phyloP scores from a whole-genome alignment of 1,284 basidiomycete genomes.

The Puccinia horiana region DNA sequence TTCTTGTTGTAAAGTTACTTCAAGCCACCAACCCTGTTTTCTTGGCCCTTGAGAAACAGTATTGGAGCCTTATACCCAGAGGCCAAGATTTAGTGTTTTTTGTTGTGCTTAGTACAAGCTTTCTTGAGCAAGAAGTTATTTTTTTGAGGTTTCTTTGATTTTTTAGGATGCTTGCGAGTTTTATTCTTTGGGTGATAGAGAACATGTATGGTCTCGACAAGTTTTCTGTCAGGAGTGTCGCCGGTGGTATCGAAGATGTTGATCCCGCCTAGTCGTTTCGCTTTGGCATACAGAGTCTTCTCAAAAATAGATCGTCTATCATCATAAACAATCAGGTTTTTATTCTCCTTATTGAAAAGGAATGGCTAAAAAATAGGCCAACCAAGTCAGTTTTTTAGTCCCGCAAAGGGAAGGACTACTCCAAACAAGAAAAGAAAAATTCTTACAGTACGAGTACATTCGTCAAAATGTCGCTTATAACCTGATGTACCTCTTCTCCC shows the following conservation, averaged over 20 bases:
- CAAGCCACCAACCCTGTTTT: too few species aligned
- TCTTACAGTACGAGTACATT: constrained; percentile 43
- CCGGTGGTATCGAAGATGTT: constrained; percentile 48
- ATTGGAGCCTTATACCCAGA: not conserved
- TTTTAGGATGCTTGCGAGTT: not conserved
- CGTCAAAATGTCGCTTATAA: constrained; percentile 45
- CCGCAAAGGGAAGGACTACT: not conserved
- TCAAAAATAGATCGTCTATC: constrained; percentile 35
- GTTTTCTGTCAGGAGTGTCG: constrained; percentile 32
- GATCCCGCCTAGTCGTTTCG: constrained; percentile 19
- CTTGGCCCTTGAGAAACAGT: not conserved
- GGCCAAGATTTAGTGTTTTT: not conserved
- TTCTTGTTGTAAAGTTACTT: too few species aligned
- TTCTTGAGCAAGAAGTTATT: not conserved
- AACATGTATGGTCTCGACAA: constrained; percentile 24
- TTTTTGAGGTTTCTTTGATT: not conserved
- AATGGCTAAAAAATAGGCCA: constrained; percentile 34
- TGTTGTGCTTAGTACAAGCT: not conserved
- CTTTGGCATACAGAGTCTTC: constrained; percentile 24
- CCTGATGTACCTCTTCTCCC: constrained; percentile 27
- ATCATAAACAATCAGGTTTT: constrained; percentile 43
- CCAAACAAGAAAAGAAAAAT: not conserved
- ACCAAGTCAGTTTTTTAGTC: not conserved
- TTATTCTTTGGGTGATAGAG: not conserved
- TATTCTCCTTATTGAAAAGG: constrained; percentile 31